phyloP scores from a whole-genome alignment of 441 rosid genomes.

The Capsella rubella region DNA sequence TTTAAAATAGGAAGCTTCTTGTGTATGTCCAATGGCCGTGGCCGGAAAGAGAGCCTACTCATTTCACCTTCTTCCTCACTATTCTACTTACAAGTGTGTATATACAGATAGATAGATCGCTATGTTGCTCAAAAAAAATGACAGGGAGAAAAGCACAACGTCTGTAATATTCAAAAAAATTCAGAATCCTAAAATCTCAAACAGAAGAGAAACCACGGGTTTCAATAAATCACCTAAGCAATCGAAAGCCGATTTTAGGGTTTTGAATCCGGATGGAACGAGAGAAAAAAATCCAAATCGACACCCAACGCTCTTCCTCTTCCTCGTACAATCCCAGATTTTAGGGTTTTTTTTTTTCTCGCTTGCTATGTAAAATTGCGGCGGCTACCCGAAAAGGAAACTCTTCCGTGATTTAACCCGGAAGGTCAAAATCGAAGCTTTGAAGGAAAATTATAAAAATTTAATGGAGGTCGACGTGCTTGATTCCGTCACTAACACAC shows the following conservation, averaged over 20 bases:
- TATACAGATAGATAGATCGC: slow-evolving; percentile 3
- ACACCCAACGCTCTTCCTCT: slow-evolving; percentile 19
- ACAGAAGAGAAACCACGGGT: not conserved
- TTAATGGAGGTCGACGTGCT: slow-evolving; percentile 34
- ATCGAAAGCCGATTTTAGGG: slow-evolving; percentile 36
- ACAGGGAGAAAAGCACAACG: slow-evolving; percentile 6
- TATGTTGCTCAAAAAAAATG: slow-evolving; percentile 14
- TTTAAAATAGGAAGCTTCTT: slow-evolving; percentile 93
- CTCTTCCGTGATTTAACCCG: slow-evolving; percentile 23
- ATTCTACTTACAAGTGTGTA: slow-evolving; percentile 26
- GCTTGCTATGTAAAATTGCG: slow-evolving; percentile 5
- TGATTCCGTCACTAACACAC: slow-evolving; percentile 25
- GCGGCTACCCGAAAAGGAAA: slow-evolving; percentile 21
- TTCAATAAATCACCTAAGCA: slow-evolving; percentile 2
- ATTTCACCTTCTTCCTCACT: slow-evolving; percentile 47
- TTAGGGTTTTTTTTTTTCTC: slow-evolving; percentile 37
- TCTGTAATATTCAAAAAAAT: slow-evolving; percentile 10
- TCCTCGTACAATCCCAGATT: slow-evolving; percentile 35
- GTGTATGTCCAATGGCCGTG: slow-evolving; percentile 89
- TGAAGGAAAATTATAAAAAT: not conserved
- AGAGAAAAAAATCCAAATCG: not conserved
- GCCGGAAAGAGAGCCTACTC: slow-evolving; percentile 94
- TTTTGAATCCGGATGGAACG: slow-evolving; percentile 20
- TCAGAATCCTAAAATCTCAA: not conserved
- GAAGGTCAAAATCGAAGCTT: slow-evolving; percentile 40